These are phyloP conservation scores for Podosphaera aphanis DNA, from an alignment of 2,329 filamentous ascomycete species.

Conservation along the genomic window DNA sequence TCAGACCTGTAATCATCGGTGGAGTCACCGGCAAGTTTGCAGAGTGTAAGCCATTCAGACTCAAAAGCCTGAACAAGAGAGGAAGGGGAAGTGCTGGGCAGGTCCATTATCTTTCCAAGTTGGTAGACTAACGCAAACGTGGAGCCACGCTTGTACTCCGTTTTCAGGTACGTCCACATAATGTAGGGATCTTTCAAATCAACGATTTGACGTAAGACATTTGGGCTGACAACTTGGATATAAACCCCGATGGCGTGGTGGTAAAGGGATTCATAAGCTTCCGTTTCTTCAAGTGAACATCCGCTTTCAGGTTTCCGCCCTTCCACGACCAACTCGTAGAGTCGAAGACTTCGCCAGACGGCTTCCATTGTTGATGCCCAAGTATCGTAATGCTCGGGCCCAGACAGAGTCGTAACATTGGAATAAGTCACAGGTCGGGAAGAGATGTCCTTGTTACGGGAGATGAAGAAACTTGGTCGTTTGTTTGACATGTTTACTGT, in stretches of 20 bases:
- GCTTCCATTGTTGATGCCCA: background rate
- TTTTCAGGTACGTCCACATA: background rate
- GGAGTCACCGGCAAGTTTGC: background rate
- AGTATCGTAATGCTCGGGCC: background rate
- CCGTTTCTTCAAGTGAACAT: background rate
- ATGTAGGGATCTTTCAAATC: background rate
- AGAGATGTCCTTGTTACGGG: background rate
- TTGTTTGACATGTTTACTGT: too few relatives aligned
- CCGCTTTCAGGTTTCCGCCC: background rate
- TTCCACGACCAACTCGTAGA: background rate
- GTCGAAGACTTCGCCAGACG: background rate
- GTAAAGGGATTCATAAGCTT: background rate
- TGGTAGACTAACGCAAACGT: background rate
- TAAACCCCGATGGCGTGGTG: background rate
- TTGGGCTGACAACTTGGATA: background rate
- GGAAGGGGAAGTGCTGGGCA: background rate
- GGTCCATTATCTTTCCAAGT: background rate
- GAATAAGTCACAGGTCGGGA: background rate
- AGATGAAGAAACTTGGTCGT: background rate
- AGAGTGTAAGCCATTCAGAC: background rate
- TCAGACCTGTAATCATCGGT: background rate
- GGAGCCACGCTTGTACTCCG: background rate
- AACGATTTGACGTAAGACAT: background rate
- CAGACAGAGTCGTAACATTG: background rate
- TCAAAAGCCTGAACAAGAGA: background rate